These are phyloP conservation scores for Vigna radiata DNA, from an alignment of 306 rosid genomes.

Conservation along the genomic window DNA sequence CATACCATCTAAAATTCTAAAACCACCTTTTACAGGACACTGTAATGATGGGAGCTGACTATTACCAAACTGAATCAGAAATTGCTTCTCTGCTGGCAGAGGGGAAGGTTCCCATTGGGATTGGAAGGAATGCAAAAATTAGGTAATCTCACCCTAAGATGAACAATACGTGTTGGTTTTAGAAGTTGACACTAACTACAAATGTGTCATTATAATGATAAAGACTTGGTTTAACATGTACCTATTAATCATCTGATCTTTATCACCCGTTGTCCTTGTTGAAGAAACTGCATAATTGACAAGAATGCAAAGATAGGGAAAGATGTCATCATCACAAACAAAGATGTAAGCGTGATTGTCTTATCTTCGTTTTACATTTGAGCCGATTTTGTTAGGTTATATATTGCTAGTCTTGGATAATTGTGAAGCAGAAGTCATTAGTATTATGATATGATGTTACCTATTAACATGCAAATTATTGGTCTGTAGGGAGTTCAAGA, in stretches of 20 bases:
- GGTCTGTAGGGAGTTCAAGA: conserved; percentile 74
- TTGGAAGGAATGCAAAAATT: conserved; percentile 79
- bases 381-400: conserved; percentile 3
- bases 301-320: conserved; percentile 90
- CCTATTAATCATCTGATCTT: conserved; percentile 27
- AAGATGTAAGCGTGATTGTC: conserved; percentile 65
- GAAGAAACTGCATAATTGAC: conserved; percentile 89
- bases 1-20: conserved; percentile 32
- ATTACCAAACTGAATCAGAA: conserved; percentile 94
- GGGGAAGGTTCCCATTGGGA: conserved; percentile 85
- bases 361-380: conserved; percentile 34
- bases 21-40: conserved; percentile 61
- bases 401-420: conserved; percentile 7
- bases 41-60: conserved; percentile 95
- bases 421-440: neutral
- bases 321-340: conserved; percentile 75
- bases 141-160: conserved; percentile 57
- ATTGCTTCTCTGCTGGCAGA: conserved; percentile 78
- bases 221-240: conserved; percentile 10
- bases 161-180: neutral
- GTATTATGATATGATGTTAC: conserved; percentile 8
- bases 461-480: conserved; percentile 37
- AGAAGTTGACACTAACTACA: neutral
- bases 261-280: conserved; percentile 36
- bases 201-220: conserved; percentile 18